phyloP scores from a whole-genome alignment of 2,329 filamentous ascomycete species.

The Cercospora sp. region DNA sequence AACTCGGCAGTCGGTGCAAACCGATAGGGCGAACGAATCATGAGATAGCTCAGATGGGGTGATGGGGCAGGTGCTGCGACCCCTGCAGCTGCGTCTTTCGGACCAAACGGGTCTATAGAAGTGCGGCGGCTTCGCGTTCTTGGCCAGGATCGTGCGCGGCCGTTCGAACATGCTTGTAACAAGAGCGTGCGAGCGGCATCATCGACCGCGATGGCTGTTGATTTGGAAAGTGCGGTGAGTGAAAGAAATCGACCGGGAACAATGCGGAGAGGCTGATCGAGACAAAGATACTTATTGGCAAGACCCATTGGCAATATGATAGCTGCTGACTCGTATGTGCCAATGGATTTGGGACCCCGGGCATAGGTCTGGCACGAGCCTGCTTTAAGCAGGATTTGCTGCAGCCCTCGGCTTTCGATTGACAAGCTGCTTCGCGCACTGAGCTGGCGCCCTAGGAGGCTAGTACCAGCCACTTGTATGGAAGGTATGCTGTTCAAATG shows the following conservation, averaged over 20 bases:
- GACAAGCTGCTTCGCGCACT: not conserved
- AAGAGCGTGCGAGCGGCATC: not conserved
- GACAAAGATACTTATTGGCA: not conserved
- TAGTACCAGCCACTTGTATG: not conserved
- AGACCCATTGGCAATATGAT: not conserved
- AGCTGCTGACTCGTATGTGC: not conserved
- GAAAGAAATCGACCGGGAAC: not conserved
- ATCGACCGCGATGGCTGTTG: not conserved
- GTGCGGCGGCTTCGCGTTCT: not conserved
- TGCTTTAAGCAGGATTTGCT: not conserved
- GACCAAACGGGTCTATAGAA: not conserved
- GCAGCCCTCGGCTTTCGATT: not conserved
- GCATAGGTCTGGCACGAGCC: not conserved
- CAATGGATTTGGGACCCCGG: not conserved
- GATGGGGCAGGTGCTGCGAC: not conserved
- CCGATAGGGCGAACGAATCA: not conserved
- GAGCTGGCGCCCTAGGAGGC: not conserved
- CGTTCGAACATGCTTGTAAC: not conserved
- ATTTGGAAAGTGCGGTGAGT: not conserved
- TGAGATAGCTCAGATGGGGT: not conserved
- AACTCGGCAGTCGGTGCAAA: not conserved
- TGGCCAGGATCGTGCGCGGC: not conserved
- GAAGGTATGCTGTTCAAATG: not conserved
- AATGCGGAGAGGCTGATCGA: not conserved
- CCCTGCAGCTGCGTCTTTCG: not conserved